These are phyloP conservation scores for Aethionema arabicum DNA, from an alignment of 345 rosid genomes.

Conservation along the genomic window DNA sequence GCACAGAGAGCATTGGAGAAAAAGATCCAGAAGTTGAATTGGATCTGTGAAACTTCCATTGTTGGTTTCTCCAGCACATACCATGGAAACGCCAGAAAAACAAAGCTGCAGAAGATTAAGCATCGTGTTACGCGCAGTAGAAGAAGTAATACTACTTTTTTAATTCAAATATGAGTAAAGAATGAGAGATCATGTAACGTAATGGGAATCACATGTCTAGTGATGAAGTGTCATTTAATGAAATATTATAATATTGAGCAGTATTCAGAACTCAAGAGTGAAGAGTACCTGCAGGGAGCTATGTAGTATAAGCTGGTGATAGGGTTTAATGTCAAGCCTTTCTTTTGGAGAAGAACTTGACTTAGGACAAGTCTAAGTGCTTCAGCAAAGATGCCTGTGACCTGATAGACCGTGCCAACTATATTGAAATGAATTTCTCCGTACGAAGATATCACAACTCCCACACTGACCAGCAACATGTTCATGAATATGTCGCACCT, in stretches of 20 bases:
- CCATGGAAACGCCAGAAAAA: constrained; percentile 91
- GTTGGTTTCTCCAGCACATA: constrained; percentile 78
- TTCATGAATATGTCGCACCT: constrained; percentile 87
- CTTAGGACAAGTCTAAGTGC: constrained; percentile 96
- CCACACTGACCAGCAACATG: constrained; percentile 96
- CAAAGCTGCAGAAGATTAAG: constrained; percentile 64
- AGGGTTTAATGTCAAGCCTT: constrained; percentile 88
- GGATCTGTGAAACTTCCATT: constrained; percentile 79
- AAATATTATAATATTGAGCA: background rate
- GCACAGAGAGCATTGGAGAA: constrained; percentile 96
- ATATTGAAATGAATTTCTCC: constrained; percentile 95
- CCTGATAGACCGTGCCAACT: constrained; percentile 91
- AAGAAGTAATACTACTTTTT: constrained; percentile 6
- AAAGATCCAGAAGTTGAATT: constrained; percentile 96
- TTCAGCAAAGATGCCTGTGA: constrained; percentile 94
- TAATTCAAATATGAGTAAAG: background rate
- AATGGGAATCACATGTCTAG: constrained; percentile 1
- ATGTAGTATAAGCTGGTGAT: constrained; percentile 93
- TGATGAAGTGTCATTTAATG: background rate
- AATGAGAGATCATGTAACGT: background rate
- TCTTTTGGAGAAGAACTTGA: constrained; percentile 92
- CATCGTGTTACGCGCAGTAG: constrained; percentile 3
- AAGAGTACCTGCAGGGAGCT: constrained; percentile 93
- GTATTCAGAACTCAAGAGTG: constrained; percentile 2
- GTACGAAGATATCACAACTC: constrained; percentile 90